Conservation (phyloP, 208 protist species). For the Crithidia bombi region DNA sequence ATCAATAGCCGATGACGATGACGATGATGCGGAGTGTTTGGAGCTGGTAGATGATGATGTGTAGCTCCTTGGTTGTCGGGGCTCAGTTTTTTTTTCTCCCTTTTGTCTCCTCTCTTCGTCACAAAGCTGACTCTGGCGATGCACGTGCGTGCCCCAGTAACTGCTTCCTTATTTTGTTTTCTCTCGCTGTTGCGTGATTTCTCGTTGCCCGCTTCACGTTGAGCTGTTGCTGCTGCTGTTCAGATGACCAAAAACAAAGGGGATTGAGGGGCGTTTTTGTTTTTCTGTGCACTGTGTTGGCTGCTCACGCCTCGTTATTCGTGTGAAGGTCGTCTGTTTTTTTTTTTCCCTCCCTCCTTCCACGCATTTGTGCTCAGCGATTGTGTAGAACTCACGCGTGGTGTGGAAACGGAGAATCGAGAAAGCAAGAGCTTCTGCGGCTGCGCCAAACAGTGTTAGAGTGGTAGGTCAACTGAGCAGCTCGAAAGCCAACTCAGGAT, state of each 20-base stretch:
- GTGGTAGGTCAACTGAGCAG: no score
- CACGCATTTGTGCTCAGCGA: no score
- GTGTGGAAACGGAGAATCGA: no score
- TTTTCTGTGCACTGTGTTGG: no score
- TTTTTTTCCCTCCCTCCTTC: constrained; percentile 30
- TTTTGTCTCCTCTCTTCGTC: no score
- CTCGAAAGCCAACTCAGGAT: no score
- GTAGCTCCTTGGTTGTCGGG: constrained; percentile 13
- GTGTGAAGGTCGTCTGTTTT: neutral
- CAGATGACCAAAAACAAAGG: neutral
- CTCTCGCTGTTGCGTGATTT: neutral
- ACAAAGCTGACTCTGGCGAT: no score
- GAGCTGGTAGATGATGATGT: constrained; percentile 78
- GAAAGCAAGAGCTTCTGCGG: no score
- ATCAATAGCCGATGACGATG: constrained; percentile 13
- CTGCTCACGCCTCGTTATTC: no score
- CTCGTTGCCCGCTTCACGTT: neutral
- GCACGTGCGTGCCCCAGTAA: neutral
- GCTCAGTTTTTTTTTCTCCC: neutral
- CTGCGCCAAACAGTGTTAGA: no score
- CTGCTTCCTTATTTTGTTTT: neutral
- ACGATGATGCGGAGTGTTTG: constrained; percentile 71
- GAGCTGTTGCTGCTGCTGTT: neutral
- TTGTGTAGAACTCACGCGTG: no score
- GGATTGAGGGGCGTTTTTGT: no score